Base-by-base conservation (phyloP, 2,329 filamentous ascomycete species). In the Penicillium sclerotiorum region DNA sequence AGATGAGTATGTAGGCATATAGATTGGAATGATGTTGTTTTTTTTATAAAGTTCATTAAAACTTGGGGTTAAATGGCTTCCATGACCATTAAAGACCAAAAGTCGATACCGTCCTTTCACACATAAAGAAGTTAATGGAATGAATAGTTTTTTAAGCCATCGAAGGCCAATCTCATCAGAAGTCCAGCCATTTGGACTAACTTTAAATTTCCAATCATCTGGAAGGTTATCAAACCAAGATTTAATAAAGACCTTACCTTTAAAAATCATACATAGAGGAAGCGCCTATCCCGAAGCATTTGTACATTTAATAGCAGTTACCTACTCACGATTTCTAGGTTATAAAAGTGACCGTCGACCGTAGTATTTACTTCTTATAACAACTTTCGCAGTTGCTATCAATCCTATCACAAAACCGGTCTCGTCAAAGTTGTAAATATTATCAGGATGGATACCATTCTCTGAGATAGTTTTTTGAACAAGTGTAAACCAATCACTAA, bases 1-100 rank as follows among this genome's bases (percentile, higher is more conserved):
- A n/a, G n/a, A n/a, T 30, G 27, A 30, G n/a, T 30, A 8, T n/a
- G 27, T 9, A 11, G 27, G 27, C 69, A 30, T 30, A 4, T 1
- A 30, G n/a, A 30, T 30, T 4, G n/a, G 8, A 36, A 17, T 36
- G 3, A 15, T 36, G 18, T 36, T 20, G 18, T 36, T 5, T 36
- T 8, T 13, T 15, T 36, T 3, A 36, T 36, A 36, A 36, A 20
- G 4, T 36, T 36, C 5, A 15, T 36, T 6, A 20, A 18, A 36
- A 15, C 18, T 2, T 17, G 11, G 11, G n/a, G n/a, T n/a, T n/a
- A n/a, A n/a, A n/a, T n/a, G n/a, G n/a, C n/a, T n/a, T n/a, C n/a
- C n/a, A n/a, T 37, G 20, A 21, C 17, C 20, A 20, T 37, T 17
- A 8, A 18, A 12, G 5, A 36, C 33, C 5, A 20, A 5, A n/a